Conservation (phyloP, 2,329 filamentous ascomycete genomes). For the Trichoderma citrinoviride region DNA sequence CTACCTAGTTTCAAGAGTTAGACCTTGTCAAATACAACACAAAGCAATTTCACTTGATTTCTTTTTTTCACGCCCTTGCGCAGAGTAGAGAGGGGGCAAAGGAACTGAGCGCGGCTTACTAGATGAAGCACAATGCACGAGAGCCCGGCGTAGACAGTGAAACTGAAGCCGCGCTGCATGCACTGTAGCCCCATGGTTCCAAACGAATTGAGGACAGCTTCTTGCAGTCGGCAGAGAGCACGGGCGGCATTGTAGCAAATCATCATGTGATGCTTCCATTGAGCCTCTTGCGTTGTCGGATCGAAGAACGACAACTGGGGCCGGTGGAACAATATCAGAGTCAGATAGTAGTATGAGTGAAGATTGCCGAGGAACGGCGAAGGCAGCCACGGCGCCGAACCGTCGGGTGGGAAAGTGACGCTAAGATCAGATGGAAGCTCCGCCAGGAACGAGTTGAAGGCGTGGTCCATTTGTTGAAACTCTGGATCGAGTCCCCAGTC, state of each 20-base stretch:
- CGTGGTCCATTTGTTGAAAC: constrained; percentile 74
- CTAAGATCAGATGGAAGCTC: constrained; percentile 77
- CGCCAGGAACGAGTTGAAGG: constrained; percentile 71
- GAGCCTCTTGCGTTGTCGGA: constrained; percentile 64
- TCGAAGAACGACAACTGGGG: constrained; percentile 80
- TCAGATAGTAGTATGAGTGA: constrained; percentile 84
- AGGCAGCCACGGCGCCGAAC: constrained; percentile 77
- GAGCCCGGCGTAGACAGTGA: constrained; percentile 87
- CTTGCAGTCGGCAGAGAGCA: constrained; percentile 79
- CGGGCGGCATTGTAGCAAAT: constrained; percentile 84
- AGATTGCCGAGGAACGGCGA: constrained; percentile 87
- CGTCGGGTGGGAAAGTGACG: constrained; percentile 73
- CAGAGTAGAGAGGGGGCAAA: background rate
- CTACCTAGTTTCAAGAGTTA: constrained; percentile 58
- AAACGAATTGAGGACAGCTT: constrained; percentile 73
- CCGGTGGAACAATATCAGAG: constrained; percentile 80
- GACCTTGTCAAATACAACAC: background rate
- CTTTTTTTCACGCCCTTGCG: background rate
- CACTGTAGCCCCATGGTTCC: constrained; percentile 78
- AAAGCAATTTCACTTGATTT: background rate
- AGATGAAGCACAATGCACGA: constrained; percentile 92
- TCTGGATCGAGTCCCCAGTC: constrained; percentile 87
- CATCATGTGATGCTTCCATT: constrained; percentile 86
- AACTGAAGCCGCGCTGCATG: constrained; percentile 93
- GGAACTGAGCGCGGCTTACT: constrained; percentile 54